phyloP scores from a whole-genome alignment of 768 basidiomycete species.

The Auriculariales sp. region DNA sequence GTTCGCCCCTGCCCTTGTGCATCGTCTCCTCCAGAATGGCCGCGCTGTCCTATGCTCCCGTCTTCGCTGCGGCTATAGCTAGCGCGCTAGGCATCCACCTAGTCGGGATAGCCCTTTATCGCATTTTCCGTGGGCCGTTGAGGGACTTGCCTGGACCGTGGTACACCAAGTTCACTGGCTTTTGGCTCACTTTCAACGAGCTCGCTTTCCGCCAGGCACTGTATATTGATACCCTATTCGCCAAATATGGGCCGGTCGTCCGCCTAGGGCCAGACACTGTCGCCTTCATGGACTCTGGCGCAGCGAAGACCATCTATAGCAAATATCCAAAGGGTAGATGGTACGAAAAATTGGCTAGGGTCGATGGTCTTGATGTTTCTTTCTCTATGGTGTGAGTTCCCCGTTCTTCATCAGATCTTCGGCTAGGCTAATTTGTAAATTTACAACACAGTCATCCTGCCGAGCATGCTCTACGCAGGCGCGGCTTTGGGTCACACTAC shows the following conservation, averaged over 20 bases:
- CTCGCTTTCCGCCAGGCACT: constrained; percentile 63
- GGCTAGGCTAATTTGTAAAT: no score
- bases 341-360: no score
- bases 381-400: no score
- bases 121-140: no score
- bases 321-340: not conserved
- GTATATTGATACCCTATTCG: constrained; percentile 51
- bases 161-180: constrained; percentile 60
- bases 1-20: no score
- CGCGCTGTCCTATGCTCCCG: no score
- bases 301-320: not conserved
- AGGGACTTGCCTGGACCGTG: constrained; percentile 74
- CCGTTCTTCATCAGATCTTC: no score
- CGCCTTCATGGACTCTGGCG: not conserved
- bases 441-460: constrained; percentile 40
- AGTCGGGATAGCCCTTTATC: no score
- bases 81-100: no score
- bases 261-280: not conserved
- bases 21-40: no score
- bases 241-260: constrained; percentile 14
- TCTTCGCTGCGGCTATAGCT: no score
- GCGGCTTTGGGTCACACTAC: constrained; percentile 66
- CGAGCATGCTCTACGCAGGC: constrained; percentile 53
- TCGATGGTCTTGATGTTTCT: no score
- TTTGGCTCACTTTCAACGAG: constrained; percentile 62